phyloP scores from a whole-genome alignment of 1,284 basidiomycete species.

The Papiliotrema nemorosa region DNA sequence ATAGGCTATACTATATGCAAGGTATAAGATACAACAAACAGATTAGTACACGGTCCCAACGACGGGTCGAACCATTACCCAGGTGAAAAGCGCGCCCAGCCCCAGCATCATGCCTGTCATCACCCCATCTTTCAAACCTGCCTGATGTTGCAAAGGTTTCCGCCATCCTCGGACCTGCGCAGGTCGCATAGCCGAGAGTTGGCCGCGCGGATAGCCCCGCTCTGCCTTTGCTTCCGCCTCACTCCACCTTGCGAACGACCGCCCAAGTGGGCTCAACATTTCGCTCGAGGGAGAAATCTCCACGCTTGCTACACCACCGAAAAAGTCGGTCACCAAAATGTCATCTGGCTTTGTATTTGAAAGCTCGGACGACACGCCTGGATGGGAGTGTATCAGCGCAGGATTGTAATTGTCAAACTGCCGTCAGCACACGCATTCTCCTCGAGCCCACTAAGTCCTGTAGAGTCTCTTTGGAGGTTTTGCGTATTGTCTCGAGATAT shows the following conservation, averaged over 20 bases:
- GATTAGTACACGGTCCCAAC: neutral
- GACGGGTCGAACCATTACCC: neutral
- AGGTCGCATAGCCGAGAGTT: neutral
- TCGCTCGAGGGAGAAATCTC: slow-evolving; percentile 51
- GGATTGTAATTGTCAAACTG: slow-evolving; percentile 80
- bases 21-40: neutral
- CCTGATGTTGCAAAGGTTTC: neutral
- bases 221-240: no score
- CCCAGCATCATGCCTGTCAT: neutral
- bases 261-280: neutral
- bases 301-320: slow-evolving; percentile 84
- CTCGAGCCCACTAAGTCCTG: slow-evolving; percentile 70
- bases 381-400: slow-evolving; percentile 71
- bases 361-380: slow-evolving; percentile 81
- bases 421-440: neutral
- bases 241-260: neutral
- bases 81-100: neutral
- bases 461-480: slow-evolving; percentile 76
- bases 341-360: slow-evolving; percentile 61
- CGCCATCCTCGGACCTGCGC: neutral
- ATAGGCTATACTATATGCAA: no score
- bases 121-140: neutral
- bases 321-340: slow-evolving; percentile 89
- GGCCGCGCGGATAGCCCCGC: no score
- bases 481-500: slow-evolving; percentile 88